phyloP scores from a whole-genome alignment of 768 basidiomycete genomes.

The Suillus luteus region DNA sequence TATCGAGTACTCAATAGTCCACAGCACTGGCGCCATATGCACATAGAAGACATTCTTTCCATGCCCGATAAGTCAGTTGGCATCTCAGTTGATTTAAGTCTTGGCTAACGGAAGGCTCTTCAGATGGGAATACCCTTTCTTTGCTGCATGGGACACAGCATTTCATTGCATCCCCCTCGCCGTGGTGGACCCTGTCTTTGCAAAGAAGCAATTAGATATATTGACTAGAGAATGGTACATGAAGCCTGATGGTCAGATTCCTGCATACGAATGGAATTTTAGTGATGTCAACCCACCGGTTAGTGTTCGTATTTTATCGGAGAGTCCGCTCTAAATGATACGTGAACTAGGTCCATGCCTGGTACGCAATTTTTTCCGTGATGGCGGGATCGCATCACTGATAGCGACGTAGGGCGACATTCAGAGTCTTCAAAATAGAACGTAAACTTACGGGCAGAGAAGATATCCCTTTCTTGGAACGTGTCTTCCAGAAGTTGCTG shows the following conservation, averaged over 20 bases:
- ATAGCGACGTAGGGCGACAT: slow-evolving; percentile 73
- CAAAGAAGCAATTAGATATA: slow-evolving; percentile 96
- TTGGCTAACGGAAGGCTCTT: slow-evolving; percentile 13
- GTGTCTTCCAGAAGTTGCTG: slow-evolving; percentile 96
- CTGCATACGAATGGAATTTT: slow-evolving; percentile 99
- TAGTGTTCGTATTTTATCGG: not conserved
- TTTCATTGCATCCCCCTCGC: slow-evolving; percentile 99
- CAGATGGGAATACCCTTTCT: slow-evolving; percentile 99
- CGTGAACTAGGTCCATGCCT: slow-evolving; percentile 68
- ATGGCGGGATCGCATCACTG: not conserved
- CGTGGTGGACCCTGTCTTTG: slow-evolving; percentile 91
- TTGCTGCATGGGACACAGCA: slow-evolving; percentile 98
- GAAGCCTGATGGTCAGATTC: slow-evolving; percentile 98
- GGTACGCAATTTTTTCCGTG: slow-evolving; percentile 45
- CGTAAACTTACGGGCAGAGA: slow-evolving; percentile 91
- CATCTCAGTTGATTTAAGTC: not conserved
- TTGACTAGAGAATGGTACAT: slow-evolving; percentile 99
- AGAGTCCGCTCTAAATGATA: not conserved
- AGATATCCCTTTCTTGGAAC: slow-evolving; percentile 90
- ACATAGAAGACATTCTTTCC: slow-evolving; percentile 93
- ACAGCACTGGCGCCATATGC: slow-evolving; percentile 94
- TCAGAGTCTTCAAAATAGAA: slow-evolving; percentile 99
- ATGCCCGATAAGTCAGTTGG: slow-evolving; percentile 94
- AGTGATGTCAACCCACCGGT: slow-evolving; percentile 96
- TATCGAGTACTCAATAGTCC: slow-evolving; percentile 7